Base-by-base conservation (phyloP, 163 green algal species). In the Chlorella variabilis region DNA sequence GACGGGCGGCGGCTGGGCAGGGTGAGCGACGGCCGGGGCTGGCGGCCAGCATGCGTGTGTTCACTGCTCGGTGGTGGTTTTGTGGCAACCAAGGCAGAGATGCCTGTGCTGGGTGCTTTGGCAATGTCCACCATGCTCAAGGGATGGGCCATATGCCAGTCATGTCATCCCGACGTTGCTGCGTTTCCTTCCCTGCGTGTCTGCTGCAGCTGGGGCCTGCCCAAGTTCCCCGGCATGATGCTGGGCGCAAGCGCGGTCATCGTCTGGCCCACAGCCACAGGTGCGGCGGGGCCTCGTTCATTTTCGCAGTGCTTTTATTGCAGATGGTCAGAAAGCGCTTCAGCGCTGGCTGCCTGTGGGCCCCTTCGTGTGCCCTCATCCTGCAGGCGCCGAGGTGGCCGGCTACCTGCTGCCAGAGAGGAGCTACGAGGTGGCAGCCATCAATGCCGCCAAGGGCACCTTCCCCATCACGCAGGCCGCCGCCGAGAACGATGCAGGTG, bases 371-470 rank as follows among this genome's bases (percentile, higher is more conserved):
- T 54, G n/a, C n/a, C n/a, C n/a, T n/a, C n/a, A n/a, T n/a, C n/a
- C 42, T 75, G 71, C 71, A 78, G 71, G 71, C 13, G 71, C 71
- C 34, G 49, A 78, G 48, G 71, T 78, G 33, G 33, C 54, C 1
- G 71, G 71, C 71, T 78, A 48, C 49, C 29, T 48, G 71, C 34
- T 78, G 33, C 21, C 33, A 13, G 21, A 42, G 25, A 41, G 15
- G 18, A n/a, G 21, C 9, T 67, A 54, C 25, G 69, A 42, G 45
- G 38, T 34, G n/a, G 54, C 8, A 21, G 23, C 29, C 3, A 39
- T 78, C 20, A 78, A 78, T 38, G n/a, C n/a, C 5, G 71, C 71
- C 33, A 66, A 36, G 31, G 71, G 71, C 33, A 78, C 49, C 49
- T 66, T 78, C 33, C 21, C 25, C 6, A 61, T 78, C 31, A 25